Conservation (phyloP, 371 early-diverging fungal genomes). For the Rhizopus microsporus region DNA sequence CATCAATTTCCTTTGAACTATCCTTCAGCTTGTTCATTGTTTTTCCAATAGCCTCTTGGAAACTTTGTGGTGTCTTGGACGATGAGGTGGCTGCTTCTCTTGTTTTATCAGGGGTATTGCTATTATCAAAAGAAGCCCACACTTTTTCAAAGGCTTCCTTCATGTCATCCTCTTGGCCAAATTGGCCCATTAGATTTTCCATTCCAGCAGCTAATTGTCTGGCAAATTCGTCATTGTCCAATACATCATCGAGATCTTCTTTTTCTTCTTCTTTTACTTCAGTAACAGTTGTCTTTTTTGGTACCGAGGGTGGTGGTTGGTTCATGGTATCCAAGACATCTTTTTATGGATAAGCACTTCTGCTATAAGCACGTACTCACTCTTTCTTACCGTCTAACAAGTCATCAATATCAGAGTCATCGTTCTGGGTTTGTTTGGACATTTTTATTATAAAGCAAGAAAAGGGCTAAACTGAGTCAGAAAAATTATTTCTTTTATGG, state of each 20-base stretch:
- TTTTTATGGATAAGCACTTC: slow-evolving; percentile 10
- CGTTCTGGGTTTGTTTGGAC: slow-evolving; percentile 35
- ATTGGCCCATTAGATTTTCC: slow-evolving; percentile 71
- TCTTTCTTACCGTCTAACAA: slow-evolving; percentile 56
- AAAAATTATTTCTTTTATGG: slow-evolving; percentile 1
- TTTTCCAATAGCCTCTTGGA: slow-evolving; percentile 80
- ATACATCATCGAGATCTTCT: slow-evolving; percentile 33
- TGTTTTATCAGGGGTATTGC: slow-evolving; percentile 12
- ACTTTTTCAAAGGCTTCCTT: slow-evolving; percentile 69
- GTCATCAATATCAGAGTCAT: slow-evolving; percentile 65
- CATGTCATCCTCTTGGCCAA: slow-evolving; percentile 49
- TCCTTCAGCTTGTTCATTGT: slow-evolving; percentile 86
- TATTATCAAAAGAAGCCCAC: slow-evolving; percentile 53
- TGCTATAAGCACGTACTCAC: background rate
- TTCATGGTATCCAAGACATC: slow-evolving; percentile 59
- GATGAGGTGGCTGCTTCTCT: slow-evolving; percentile 15
- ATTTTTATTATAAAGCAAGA: slow-evolving; percentile 4
- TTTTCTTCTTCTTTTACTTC: slow-evolving; percentile 29
- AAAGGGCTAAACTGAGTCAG: slow-evolving; percentile 3
- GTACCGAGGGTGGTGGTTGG: slow-evolving; percentile 7
- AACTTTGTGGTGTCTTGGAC: slow-evolving; percentile 38
- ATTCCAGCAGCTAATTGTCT: slow-evolving; percentile 75
- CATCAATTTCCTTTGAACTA: slow-evolving; percentile 81
- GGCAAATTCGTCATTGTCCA: slow-evolving; percentile 76
- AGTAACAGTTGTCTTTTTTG: slow-evolving; percentile 13